A percentile compares a stretch with the other conserved stretches of the same genome.
These are phyloP conservation scores for Chaetomium olivaceum DNA, from an alignment of 2,329 filamentous ascomycete genomes.

Conservation along the genomic window DNA sequence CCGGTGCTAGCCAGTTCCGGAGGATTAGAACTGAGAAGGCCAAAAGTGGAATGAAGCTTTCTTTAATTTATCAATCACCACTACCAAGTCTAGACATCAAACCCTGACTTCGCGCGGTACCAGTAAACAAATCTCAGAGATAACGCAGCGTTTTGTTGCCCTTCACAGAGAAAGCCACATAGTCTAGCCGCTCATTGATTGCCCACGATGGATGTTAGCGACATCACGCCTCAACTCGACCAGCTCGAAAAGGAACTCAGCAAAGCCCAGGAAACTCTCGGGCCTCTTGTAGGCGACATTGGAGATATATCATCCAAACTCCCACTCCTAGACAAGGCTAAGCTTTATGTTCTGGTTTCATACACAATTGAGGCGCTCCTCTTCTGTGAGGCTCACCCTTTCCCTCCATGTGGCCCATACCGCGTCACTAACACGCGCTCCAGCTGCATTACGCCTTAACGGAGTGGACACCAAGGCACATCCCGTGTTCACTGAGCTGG, in stretches of 20 bases:
- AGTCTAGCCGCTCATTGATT: not conserved
- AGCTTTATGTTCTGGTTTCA: conserved; percentile 82
- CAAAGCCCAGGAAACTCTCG: conserved; percentile 70
- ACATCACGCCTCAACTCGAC: conserved; percentile 68
- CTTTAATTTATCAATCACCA: not conserved
- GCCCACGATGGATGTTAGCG: conserved; percentile 48
- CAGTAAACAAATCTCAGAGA: not conserved
- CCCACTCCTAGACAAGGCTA: conserved; percentile 91
- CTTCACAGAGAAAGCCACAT: not conserved
- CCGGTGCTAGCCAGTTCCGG: conserved; percentile 1
- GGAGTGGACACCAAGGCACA: conserved; percentile 82
- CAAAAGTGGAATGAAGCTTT: not conserved
- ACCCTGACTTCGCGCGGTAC: not conserved
- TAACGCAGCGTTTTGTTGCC: not conserved
- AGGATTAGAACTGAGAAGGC: not conserved
- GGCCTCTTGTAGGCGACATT: conserved; percentile 70
- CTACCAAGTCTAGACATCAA: not conserved
- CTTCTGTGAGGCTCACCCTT: conserved; percentile 64
- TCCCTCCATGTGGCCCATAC: not conserved
- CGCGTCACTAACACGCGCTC: conserved; percentile 24
- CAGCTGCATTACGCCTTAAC: conserved; percentile 75
- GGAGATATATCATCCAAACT: conserved; percentile 72
- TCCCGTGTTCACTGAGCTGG: conserved; percentile 80
- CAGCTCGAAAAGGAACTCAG: conserved; percentile 78
- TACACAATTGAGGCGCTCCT: conserved; percentile 90